Evolutionary conservation across 2,329 filamentous ascomycete species (phyloP).

Genomic region (Penicillium griseofulvum): DNA sequence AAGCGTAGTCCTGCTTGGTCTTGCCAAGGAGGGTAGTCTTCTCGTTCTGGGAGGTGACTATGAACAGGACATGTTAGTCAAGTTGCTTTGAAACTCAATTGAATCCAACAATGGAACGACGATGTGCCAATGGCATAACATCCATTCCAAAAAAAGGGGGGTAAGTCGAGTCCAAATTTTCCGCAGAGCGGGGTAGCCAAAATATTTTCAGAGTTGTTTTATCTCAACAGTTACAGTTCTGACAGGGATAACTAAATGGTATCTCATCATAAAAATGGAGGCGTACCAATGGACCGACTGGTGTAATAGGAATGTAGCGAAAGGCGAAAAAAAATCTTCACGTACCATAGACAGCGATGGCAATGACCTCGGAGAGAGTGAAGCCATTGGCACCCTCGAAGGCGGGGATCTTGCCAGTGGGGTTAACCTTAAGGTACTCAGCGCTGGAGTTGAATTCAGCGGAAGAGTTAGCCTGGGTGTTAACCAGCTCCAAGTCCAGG

Average conservation of each 20-base stretch:
- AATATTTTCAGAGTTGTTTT: slow-evolving; percentile 64
- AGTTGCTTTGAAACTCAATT: slow-evolving; percentile 9
- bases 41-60: slow-evolving; percentile 99
- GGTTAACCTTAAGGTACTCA: slow-evolving; percentile 83
- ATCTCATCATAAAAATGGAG: slow-evolving; percentile 65
- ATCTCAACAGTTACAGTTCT: slow-evolving; percentile 86
- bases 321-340: slow-evolving; percentile 35
- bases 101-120: slow-evolving; percentile 16
- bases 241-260: slow-evolving; percentile 97
- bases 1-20: slow-evolving; percentile 99
- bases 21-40: slow-evolving; percentile 99
- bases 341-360: slow-evolving; percentile 97
- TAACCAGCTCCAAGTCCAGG: slow-evolving; percentile 82
- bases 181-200: slow-evolving; percentile 53
- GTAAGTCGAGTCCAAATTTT: slow-evolving; percentile 16
- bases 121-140: slow-evolving; percentile 13
- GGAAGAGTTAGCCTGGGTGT: slow-evolving; percentile 53
- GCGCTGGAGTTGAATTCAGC: slow-evolving; percentile 61
- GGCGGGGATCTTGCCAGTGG: slow-evolving; percentile 85
- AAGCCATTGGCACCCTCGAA: slow-evolving; percentile 93
- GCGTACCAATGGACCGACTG: slow-evolving; percentile 1
- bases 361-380: slow-evolving; percentile 82
- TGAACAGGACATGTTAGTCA: slow-evolving; percentile 26
- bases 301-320: slow-evolving; percentile 1
- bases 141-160: slow-evolving; percentile 13